Conservation (phyloP, 495 filamentous ascomycete species). For the Aspergillus bertholletiae region DNA sequence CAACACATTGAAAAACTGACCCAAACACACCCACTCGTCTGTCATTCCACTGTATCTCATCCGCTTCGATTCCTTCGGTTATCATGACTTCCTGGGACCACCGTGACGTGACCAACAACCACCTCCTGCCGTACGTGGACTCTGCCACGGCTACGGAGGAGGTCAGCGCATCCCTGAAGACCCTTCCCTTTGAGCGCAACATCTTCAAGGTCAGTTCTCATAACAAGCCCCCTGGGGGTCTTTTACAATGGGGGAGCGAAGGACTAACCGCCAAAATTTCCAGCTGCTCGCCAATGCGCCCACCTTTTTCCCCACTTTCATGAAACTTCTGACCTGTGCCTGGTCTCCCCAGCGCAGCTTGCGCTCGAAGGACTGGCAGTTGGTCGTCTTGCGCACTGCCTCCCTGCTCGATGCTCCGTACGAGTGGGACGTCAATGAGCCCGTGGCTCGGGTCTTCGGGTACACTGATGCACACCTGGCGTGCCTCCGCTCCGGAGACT, state of each 20-base stretch:
- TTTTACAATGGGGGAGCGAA: too few species aligned
- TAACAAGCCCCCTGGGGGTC: too few species aligned
- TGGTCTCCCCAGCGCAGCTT: background rate
- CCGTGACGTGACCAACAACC: too few species aligned
- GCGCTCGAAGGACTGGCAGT: conserved; percentile 1
- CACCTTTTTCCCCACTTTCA: background rate
- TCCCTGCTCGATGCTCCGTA: background rate
- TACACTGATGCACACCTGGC: too few species aligned
- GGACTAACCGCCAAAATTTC: too few species aligned
- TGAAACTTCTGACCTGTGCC: background rate
- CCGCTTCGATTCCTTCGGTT: too few species aligned
- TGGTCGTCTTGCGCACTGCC: background rate
- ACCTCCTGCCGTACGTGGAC: background rate
- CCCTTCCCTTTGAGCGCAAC: conserved; percentile 4
- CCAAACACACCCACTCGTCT: too few species aligned
- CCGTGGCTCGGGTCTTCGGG: conserved; percentile 4
- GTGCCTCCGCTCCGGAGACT: too few species aligned
- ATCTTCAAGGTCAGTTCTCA: too few species aligned
- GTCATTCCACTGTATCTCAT: too few species aligned
- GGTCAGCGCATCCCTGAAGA: background rate
- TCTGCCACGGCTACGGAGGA: background rate
- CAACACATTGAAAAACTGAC: too few species aligned
- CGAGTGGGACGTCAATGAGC: conserved; percentile 6
- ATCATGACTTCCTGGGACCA: too few species aligned
- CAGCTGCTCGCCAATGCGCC: background rate